phyloP scores from a whole-genome alignment of 2,329 filamentous ascomycete genomes.

The Aureobasidium leucospermi region DNA sequence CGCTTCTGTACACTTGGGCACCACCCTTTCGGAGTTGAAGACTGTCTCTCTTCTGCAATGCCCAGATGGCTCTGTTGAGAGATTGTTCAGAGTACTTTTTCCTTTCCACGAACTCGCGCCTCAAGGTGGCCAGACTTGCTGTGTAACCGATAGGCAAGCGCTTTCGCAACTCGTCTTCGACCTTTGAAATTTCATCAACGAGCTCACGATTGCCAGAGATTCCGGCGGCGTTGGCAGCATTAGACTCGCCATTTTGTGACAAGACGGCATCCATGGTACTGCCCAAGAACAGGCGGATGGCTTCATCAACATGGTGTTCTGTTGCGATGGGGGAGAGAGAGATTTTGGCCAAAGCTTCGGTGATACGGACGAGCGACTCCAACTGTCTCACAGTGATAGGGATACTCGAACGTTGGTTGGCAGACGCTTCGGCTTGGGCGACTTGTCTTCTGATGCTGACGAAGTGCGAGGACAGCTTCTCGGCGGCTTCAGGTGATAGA shows the following conservation, averaged over 20 bases:
- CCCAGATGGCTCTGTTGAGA: constrained; percentile 74
- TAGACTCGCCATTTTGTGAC: constrained; percentile 26
- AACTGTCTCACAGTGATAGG: constrained; percentile 96
- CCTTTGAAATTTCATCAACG: constrained; percentile 78
- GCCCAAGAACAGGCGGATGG: constrained; percentile 91
- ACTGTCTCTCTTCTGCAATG: constrained; percentile 81
- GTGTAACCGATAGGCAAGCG: constrained; percentile 88
- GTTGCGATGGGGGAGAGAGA: constrained; percentile 78
- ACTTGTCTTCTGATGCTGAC: constrained; percentile 93
- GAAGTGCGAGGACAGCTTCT: constrained; percentile 95
- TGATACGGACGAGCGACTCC: constrained; percentile 94
- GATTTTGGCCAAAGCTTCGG: constrained; percentile 89
- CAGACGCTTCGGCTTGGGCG: constrained; percentile 80
- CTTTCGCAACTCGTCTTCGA: constrained; percentile 82
- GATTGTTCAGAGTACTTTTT: constrained; percentile 85
- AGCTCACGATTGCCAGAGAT: constrained; percentile 73
- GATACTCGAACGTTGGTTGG: constrained; percentile 85
- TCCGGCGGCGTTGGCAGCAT: constrained; percentile 66
- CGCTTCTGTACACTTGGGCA: constrained; percentile 58
- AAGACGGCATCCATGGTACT: constrained; percentile 93
- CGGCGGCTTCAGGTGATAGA: constrained; percentile 80
- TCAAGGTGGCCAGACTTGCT: constrained; percentile 77
- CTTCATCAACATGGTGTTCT: constrained; percentile 90
- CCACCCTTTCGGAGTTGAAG: constrained; percentile 74
- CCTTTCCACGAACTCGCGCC: constrained; percentile 84